phyloP scores from a whole-genome alignment of 495 filamentous ascomycete genomes.

The Echria macrotheca region DNA sequence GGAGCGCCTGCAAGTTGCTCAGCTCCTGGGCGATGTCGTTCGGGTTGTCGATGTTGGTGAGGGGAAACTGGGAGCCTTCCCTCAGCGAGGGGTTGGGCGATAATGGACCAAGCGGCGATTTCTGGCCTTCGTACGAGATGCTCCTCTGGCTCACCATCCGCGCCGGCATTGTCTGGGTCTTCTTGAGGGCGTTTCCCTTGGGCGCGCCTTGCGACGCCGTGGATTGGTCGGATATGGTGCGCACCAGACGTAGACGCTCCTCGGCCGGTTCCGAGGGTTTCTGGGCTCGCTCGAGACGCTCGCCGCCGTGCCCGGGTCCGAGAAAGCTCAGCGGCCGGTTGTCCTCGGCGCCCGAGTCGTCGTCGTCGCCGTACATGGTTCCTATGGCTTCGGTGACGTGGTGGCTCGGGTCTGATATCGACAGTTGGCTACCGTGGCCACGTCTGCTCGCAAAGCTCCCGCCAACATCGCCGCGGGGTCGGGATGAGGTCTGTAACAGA shows the following conservation, averaged over 20 bases:
- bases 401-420: conserved; percentile 64
- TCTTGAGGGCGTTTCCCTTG: conserved; percentile 26
- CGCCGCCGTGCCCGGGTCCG: conserved; percentile 35
- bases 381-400: conserved; percentile 98
- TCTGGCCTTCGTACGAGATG: conserved; percentile 47
- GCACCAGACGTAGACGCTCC: conserved; percentile 37
- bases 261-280: conserved; percentile 22
- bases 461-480: conserved; percentile 47
- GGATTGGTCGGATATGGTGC: conserved; percentile 38
- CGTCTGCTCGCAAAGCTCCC: conserved; percentile 50
- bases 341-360: conserved; percentile 40
- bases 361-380: conserved; percentile 81
- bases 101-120: conserved; percentile 38
- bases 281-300: conserved; percentile 27
- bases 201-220: conserved; percentile 9
- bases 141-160: conserved; percentile 41
- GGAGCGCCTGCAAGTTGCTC: conserved; percentile 88
- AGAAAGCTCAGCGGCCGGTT: conserved; percentile 44
- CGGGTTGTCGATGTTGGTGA: conserved; percentile 88
- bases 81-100: conserved; percentile 59
- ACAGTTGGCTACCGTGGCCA: conserved; percentile 51
- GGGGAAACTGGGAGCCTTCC: conserved; percentile 65
- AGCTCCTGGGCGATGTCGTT: conserved; percentile 92
- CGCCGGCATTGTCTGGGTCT: conserved; percentile 35
- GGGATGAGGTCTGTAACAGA: conserved; percentile 46